Evolutionary conservation across 2,329 filamentous ascomycete species (phyloP).

Genomic region (Nigrospora osmanthi): DNA sequence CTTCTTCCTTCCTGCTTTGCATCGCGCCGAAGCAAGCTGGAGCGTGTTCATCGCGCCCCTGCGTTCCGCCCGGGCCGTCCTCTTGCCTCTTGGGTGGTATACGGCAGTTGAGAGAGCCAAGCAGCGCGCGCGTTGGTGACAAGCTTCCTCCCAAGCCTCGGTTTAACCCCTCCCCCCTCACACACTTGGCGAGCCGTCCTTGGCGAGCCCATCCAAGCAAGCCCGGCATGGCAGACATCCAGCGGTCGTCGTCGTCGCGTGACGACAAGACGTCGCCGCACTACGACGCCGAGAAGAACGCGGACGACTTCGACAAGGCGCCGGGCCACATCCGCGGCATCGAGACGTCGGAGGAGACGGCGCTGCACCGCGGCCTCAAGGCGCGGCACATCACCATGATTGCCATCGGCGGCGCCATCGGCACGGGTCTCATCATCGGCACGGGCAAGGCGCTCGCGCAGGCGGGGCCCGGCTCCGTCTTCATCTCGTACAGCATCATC

Average conservation of each 20-base stretch:
- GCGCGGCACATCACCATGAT: conserved; percentile 50
- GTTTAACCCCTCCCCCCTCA: background rate
- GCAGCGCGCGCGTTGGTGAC: background rate
- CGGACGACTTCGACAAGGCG: conserved; percentile 13
- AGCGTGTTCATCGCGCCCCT: no score
- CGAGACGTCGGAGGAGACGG: conserved; percentile 39
- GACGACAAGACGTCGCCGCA: conserved; percentile 11
- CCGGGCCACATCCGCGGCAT: conserved; percentile 33
- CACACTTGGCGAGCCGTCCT: background rate
- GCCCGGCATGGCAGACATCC: conserved; percentile 9
- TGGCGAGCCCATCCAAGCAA: background rate
- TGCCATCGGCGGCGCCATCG: conserved; percentile 69
- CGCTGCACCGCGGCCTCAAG: conserved; percentile 44
- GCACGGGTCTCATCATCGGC: conserved; percentile 67
- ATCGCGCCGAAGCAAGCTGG: no score
- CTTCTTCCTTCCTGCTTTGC: background rate
- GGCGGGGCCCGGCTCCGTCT: conserved; percentile 55
- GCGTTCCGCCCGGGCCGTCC: background rate
- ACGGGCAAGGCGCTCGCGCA: conserved; percentile 47
- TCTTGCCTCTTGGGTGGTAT: background rate
- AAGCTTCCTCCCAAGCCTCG: background rate
- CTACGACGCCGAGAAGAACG: conserved; percentile 16
- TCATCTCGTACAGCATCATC: conserved; percentile 64
- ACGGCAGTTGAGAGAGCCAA: background rate
- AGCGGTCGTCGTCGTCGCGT: conserved; percentile 20